Conservation (phyloP, 2,329 filamentous ascomycete species). For the Triangularia verruculosa region DNA sequence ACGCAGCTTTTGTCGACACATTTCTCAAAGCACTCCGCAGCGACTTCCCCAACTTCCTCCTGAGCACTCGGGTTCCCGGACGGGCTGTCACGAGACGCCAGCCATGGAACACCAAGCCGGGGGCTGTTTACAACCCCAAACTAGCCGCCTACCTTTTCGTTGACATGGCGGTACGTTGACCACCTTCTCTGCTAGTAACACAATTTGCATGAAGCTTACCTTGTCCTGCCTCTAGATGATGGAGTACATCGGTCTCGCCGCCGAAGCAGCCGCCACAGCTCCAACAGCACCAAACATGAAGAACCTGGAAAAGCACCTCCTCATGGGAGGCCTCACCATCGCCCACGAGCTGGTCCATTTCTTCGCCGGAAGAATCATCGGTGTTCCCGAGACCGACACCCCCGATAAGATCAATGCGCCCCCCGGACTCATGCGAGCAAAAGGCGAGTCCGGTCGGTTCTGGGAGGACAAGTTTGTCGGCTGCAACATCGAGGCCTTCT, state of each 20-base stretch:
- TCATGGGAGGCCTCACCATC: constrained; percentile 4
- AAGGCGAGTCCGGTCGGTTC: constrained; percentile 1
- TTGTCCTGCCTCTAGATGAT: background rate
- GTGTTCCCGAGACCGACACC: background rate
- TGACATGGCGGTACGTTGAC: background rate
- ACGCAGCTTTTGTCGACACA: background rate
- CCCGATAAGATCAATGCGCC: constrained; percentile 1
- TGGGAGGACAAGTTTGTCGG: constrained; percentile 5
- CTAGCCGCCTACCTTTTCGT: background rate
- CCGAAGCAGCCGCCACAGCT: background rate
- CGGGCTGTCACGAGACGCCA: background rate
- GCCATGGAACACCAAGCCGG: background rate
- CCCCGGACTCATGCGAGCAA: background rate
- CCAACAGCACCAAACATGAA: background rate
- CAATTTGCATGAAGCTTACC: background rate
- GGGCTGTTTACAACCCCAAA: background rate
- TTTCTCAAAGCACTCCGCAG: constrained; percentile 1
- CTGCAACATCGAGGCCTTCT: background rate
- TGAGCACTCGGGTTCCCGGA: background rate
- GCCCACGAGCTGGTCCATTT: constrained; percentile 5
- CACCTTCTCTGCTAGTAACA: background rate
- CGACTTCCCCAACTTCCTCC: constrained; percentile 3
- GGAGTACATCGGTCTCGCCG: background rate
- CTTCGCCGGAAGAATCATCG: constrained; percentile 2
- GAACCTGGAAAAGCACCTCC: constrained; percentile 2